Conservation (phyloP, 179 eudicot species). For the Beta lomatogona region DNA sequence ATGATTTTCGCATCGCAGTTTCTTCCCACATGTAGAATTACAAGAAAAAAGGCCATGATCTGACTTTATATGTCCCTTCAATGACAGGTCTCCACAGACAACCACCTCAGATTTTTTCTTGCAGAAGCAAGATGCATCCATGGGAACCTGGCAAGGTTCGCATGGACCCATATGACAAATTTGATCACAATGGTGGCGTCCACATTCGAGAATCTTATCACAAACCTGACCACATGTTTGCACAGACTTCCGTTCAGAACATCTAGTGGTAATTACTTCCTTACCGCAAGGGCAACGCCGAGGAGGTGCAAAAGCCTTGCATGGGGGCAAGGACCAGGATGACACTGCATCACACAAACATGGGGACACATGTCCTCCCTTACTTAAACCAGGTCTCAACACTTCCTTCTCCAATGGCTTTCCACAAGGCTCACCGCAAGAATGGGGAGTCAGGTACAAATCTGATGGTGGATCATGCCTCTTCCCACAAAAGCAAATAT, state of each 20-base stretch:
- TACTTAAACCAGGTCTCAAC: conserved; percentile 41
- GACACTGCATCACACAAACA: conserved; percentile 91
- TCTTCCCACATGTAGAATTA: conserved; percentile 57
- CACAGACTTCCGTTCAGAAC: conserved; percentile 70
- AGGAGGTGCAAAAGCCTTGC: conserved; percentile 97
- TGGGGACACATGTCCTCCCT: conserved; percentile 84
- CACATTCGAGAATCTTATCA: conserved; percentile 70
- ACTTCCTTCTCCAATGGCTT: conserved; percentile 74
- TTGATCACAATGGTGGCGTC: conserved; percentile 69
- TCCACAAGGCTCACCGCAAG: conserved; percentile 96
- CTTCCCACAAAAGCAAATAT: conserved; percentile 92
- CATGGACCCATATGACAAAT: conserved; percentile 86
- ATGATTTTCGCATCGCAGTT: conserved; percentile 74
- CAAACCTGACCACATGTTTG: conserved; percentile 86
- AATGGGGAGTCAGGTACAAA: conserved; percentile 88
- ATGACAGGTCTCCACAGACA: conserved; percentile 81
- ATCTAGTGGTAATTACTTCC: conserved; percentile 74
- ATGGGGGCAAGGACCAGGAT: conserved; percentile 99
- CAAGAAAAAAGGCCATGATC: conserved; percentile 81
- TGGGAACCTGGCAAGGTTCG: conserved; percentile 60
- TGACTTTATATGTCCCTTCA: conserved; percentile 71
- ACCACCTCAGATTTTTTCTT: conserved; percentile 71
- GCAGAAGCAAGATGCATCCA: conserved; percentile 87
- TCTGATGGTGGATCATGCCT: conserved; percentile 90
- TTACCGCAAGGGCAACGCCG: conserved; percentile 84